phyloP scores from a whole-genome alignment of 2,329 filamentous ascomycete genomes.

The Phoma sp. region DNA sequence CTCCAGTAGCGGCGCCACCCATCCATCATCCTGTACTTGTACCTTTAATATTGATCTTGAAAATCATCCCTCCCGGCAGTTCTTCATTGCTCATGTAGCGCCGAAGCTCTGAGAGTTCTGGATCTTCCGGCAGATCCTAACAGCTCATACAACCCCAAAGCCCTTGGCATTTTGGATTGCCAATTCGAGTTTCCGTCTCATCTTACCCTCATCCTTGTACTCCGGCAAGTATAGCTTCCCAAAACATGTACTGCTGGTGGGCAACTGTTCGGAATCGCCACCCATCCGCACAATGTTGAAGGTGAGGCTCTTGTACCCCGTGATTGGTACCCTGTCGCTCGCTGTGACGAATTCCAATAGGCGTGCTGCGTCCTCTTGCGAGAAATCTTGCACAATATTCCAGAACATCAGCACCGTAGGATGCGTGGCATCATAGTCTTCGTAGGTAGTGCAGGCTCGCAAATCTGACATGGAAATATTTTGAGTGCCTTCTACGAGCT shows the following conservation, averaged over 20 bases:
- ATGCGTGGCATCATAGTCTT: slow-evolving; percentile 73
- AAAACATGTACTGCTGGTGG: slow-evolving; percentile 92
- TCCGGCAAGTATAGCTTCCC: slow-evolving; percentile 84
- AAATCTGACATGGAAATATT: slow-evolving; percentile 80
- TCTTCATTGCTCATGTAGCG: slow-evolving; percentile 50
- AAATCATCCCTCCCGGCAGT: not conserved
- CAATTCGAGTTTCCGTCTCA: slow-evolving; percentile 78
- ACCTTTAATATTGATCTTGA: not conserved
- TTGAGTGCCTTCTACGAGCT: slow-evolving; percentile 81
- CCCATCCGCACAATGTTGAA: slow-evolving; percentile 80
- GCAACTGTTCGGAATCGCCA: slow-evolving; percentile 69
- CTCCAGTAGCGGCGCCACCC: slow-evolving; percentile 15
- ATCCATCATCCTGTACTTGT: not conserved
- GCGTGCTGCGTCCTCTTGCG: slow-evolving; percentile 72
- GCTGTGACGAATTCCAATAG: slow-evolving; percentile 95
- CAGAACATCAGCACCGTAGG: slow-evolving; percentile 81
- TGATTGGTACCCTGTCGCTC: slow-evolving; percentile 86
- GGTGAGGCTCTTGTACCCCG: slow-evolving; percentile 79
- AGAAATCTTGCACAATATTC: slow-evolving; percentile 73
- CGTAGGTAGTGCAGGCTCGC: slow-evolving; percentile 74
- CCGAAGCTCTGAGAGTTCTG: slow-evolving; percentile 1
- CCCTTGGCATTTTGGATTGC: slow-evolving; percentile 53
- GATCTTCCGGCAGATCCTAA: slow-evolving; percentile 42
- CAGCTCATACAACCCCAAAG: slow-evolving; percentile 55
- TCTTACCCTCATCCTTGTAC: slow-evolving; percentile 72